A percentile compares a stretch with the other conserved stretches of the same genome.
phyloP scores from a whole-genome alignment of 495 filamentous ascomycete genomes.

The Lophiotrema nucula region DNA sequence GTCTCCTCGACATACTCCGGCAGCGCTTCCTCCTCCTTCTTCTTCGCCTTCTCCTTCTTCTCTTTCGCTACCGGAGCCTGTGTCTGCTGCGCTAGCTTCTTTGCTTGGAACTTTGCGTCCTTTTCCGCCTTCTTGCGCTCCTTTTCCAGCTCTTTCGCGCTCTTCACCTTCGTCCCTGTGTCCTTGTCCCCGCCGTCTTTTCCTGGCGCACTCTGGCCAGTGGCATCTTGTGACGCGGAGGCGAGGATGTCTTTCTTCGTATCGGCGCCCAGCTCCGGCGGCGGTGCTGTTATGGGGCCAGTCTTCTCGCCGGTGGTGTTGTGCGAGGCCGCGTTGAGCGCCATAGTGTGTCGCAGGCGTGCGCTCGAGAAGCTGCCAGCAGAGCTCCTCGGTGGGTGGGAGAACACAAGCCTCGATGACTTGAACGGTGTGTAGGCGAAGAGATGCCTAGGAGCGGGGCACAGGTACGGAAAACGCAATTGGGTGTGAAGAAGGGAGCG shows the following conservation, averaged over 20 bases:
- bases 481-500: no score
- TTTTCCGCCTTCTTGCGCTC: constrained; percentile 62
- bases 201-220: constrained; percentile 42
- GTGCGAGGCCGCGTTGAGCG: constrained; percentile 35
- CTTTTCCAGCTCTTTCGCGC: constrained; percentile 51
- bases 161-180: constrained; percentile 43
- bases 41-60: constrained; percentile 49
- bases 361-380: background rate
- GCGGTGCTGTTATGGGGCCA: constrained; percentile 31
- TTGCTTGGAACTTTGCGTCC: constrained; percentile 58
- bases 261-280: constrained; percentile 26
- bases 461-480: no score
- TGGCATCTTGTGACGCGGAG: constrained; percentile 37
- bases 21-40: constrained; percentile 38
- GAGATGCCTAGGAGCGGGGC: no score
- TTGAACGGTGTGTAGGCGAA: no score
- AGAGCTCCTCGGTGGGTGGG: background rate
- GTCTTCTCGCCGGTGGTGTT: constrained; percentile 38
- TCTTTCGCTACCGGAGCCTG: constrained; percentile 47
- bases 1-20: constrained; percentile 44
- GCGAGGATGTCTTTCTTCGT: constrained; percentile 35
- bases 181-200: constrained; percentile 42
- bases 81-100: constrained; percentile 50
- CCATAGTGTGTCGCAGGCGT: constrained; percentile 26
- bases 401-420: no score